Evolutionary conservation across 768 basidiomycete genomes (phyloP).

Genomic region (Leccinum imitatum): DNA sequence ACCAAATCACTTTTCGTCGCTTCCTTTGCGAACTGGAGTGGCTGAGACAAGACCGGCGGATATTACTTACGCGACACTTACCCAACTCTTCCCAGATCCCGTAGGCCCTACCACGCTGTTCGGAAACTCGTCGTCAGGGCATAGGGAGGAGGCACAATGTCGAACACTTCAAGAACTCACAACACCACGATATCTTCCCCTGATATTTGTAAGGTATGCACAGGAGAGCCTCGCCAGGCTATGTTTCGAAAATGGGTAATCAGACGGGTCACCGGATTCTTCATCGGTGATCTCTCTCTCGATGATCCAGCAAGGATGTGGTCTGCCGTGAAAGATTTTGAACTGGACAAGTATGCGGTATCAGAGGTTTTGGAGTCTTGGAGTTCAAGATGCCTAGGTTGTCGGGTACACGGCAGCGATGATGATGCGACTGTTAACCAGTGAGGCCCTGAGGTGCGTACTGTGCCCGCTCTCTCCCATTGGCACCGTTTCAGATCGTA

Average conservation of each 20-base stretch:
- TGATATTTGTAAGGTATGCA: conserved; percentile 1
- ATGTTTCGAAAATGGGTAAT: neutral
- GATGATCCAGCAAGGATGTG: no score
- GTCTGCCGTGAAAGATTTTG: neutral
- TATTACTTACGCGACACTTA: neutral
- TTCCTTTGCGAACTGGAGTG: conserved; percentile 12
- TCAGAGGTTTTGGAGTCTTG: neutral
- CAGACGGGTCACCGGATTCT: neutral
- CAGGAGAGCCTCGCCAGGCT: conserved; percentile 11
- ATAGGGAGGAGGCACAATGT: neutral
- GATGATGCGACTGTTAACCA: neutral
- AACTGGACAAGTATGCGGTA: no score
- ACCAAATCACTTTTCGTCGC: conserved; percentile 8
- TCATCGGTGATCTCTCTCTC: neutral
- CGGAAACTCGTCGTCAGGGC: neutral
- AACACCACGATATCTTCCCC: conserved; percentile 20
- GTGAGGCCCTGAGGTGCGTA: neutral
- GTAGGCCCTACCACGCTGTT: conserved; percentile 21
- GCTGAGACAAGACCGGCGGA: neutral
- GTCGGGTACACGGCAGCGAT: neutral
- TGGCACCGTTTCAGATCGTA: neutral
- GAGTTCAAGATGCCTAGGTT: neutral
- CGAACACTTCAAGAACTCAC: conserved; percentile 5
- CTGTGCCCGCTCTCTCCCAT: neutral
- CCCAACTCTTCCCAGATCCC: conserved; percentile 24